Percentiles rank a stretch among this genome's conserved stretches.
Conservation (phyloP, 768 basidiomycete species). For the Trametes sanguinea region DNA sequence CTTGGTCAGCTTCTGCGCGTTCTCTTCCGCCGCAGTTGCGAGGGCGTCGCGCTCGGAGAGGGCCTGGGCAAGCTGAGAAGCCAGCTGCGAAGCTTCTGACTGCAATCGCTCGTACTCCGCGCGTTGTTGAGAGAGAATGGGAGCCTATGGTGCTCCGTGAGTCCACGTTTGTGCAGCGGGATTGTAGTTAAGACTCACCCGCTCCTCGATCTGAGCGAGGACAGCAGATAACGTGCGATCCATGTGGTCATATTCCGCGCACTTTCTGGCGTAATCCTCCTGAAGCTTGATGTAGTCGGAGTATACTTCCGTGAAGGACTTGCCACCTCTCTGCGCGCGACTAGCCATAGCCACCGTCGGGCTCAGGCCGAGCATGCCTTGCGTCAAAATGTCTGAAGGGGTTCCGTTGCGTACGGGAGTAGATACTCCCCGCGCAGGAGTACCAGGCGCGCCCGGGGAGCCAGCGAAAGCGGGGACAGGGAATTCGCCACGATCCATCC, state of each 20-base stretch:
- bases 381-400: conserved; percentile 44
- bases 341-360: conserved; percentile 88
- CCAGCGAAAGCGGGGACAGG: conserved; percentile 49
- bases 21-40: conserved; percentile 54
- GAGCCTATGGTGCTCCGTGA: conserved; percentile 59
- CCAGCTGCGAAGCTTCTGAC: conserved; percentile 77
- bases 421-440: conserved; percentile 40
- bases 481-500: conserved; percentile 72
- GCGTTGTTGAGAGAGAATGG: conserved; percentile 86
- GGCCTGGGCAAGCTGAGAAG: conserved; percentile 74
- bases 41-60: conserved; percentile 75
- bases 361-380: conserved; percentile 71
- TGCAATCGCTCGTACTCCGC: conserved; percentile 84
- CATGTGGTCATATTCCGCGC: conserved; percentile 82
- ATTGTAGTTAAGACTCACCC: conserved; percentile 49
- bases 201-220: conserved; percentile 87
- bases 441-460: conserved; percentile 23
- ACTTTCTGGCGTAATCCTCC: conserved; percentile 77
- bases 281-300: conserved; percentile 86
- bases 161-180: background rate
- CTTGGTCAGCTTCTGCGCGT: conserved; percentile 60
- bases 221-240: conserved; percentile 78
- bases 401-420: conserved; percentile 44
- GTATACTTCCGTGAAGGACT: conserved; percentile 94
- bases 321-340: conserved; percentile 76